phyloP scores from a whole-genome alignment of 2,329 filamentous ascomycete species.

The Alternaria ethzedia region DNA sequence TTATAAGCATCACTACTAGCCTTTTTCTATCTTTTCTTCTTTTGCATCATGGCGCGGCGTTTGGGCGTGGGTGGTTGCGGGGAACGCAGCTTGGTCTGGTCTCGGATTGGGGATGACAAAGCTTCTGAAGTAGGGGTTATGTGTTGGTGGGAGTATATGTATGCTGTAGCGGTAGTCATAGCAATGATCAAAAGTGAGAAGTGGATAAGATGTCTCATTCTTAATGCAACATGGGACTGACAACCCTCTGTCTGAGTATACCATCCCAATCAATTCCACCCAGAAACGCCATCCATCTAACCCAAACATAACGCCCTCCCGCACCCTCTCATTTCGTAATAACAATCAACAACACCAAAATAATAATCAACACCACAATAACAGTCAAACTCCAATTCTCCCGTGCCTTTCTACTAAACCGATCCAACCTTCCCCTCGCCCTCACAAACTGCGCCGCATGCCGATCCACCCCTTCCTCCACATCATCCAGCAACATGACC shows the following conservation, averaged over 20 bases:
- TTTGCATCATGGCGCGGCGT: conserved; percentile 31
- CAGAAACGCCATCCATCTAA: neutral
- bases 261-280: neutral
- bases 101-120: neutral
- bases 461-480: conserved; percentile 81
- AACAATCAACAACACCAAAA: conserved; percentile 81
- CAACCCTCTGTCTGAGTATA: neutral
- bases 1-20: conserved; percentile 9
- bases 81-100: neutral
- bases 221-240: neutral
- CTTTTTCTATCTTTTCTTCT: conserved; percentile 6
- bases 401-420: conserved; percentile 74
- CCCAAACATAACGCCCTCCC: neutral
- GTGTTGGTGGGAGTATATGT: neutral
- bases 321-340: conserved; percentile 53
- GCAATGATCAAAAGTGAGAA: neutral
- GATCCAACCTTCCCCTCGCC: conserved; percentile 74
- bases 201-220: neutral
- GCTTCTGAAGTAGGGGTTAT: neutral
- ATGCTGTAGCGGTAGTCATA: neutral
- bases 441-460: conserved; percentile 78
- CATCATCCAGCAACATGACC: conserved; percentile 85
- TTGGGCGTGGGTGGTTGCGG: neutral
- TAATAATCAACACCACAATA: conserved; percentile 76
- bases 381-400: conserved; percentile 91